phyloP scores from a whole-genome alignment of 495 filamentous ascomycete genomes.

The Astrocystis sublimbata region DNA sequence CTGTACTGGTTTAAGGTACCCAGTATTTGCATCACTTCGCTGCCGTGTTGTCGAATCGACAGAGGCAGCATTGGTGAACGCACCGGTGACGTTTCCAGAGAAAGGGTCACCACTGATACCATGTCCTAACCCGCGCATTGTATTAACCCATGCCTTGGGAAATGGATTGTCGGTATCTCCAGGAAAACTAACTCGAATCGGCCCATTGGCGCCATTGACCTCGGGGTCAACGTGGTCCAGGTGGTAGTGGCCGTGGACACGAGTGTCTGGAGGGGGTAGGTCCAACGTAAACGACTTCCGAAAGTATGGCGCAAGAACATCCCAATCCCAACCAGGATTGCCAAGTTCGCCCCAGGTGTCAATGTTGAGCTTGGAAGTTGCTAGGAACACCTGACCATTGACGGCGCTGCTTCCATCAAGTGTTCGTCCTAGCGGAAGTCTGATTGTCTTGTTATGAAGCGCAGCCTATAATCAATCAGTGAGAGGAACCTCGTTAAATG shows the following conservation, averaged over 20 bases:
- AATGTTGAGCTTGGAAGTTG: conserved; percentile 55
- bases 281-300: conserved; percentile 32
- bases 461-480: background rate
- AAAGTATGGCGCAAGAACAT: conserved; percentile 35
- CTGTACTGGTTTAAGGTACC: conserved; percentile 39
- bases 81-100: conserved; percentile 28
- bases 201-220: background rate
- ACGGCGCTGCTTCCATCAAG: conserved; percentile 47
- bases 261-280: background rate
- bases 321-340: conserved; percentile 60
- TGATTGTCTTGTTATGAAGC: background rate
- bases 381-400: conserved; percentile 58
- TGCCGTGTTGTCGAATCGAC: conserved; percentile 39
- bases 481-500: too few relatives aligned
- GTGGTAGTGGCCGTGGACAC: background rate
- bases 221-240: background rate
- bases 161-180: background rate
- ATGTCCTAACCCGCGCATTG: conserved; percentile 38
- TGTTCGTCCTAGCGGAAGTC: conserved; percentile 45
- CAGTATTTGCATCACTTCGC: conserved; percentile 50
- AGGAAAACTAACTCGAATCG: background rate
- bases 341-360: conserved; percentile 60
- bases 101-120: conserved; percentile 19
- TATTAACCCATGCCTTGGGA: conserved; percentile 43
- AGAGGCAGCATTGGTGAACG: conserved; percentile 46